Percentiles rank a stretch among this genome's conserved stretches.
These are phyloP conservation scores for Alnus rubra DNA, from an alignment of 306 rosid species.

Conservation along the genomic window DNA sequence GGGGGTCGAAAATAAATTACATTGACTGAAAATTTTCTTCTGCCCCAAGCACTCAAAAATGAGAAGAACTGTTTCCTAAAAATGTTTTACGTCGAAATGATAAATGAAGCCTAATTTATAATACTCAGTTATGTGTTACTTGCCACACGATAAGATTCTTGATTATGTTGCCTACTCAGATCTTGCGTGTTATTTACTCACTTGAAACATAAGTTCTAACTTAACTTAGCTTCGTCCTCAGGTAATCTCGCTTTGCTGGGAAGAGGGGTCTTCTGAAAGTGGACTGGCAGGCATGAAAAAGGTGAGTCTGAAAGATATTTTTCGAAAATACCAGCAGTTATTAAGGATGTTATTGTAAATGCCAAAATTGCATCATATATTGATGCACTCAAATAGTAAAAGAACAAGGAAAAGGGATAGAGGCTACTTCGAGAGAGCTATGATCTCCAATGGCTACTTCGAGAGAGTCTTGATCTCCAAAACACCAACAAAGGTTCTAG, in stretches of 20 bases:
- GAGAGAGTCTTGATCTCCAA: too few species aligned
- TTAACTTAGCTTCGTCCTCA: slow-evolving; percentile 9
- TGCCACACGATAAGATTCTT: background rate
- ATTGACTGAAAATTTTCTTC: too few species aligned
- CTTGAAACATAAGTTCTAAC: background rate
- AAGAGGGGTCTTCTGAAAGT: slow-evolving; percentile 29
- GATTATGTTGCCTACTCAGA: background rate
- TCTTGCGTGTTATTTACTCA: background rate
- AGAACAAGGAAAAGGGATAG: too few species aligned
- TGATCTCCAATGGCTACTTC: too few species aligned
- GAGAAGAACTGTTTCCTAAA: too few species aligned
- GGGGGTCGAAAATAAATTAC: too few species aligned
- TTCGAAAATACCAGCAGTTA: background rate
- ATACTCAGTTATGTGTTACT: background rate
- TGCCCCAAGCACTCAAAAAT: too few species aligned
- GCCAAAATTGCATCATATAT: background rate
- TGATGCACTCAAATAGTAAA: too few species aligned
- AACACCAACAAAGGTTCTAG: too few species aligned
- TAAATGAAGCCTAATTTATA: background rate
- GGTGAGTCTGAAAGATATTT: slow-evolving; percentile 14
- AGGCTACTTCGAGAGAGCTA: too few species aligned
- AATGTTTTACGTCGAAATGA: too few species aligned
- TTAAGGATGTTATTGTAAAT: background rate
- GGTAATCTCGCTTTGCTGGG: slow-evolving; percentile 36
- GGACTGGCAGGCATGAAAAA: slow-evolving; percentile 31